These are phyloP conservation scores for Lodderomyces theae DNA, from an alignment of 1,139 yeast genomes.

Conservation along the genomic window DNA sequence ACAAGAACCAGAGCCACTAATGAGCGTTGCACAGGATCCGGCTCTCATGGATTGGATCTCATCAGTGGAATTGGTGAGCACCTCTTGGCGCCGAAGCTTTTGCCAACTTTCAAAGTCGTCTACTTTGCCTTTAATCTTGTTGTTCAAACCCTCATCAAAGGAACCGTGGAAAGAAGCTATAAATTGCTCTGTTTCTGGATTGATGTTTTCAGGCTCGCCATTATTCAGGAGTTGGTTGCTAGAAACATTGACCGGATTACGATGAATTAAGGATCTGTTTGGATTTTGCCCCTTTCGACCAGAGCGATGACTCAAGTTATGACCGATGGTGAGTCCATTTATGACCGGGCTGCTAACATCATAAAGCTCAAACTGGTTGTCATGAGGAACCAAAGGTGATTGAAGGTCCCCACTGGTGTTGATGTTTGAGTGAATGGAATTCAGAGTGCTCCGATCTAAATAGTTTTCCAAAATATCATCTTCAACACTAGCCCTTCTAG, in stretches of 20 bases:
- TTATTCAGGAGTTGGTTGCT: neutral
- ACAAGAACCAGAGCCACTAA: too few relatives aligned
- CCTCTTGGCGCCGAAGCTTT: neutral
- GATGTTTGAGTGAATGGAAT: neutral
- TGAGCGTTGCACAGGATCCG: neutral
- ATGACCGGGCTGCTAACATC: conserved; percentile 37
- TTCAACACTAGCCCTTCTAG: conserved; percentile 14
- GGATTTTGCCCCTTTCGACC: conserved; percentile 7
- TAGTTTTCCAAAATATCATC: conserved; percentile 38
- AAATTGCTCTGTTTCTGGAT: neutral
- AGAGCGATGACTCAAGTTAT: conserved; percentile 23
- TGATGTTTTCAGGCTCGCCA: neutral
- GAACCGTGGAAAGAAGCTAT: conserved; percentile 31
- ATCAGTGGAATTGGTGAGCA: neutral
- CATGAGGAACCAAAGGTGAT: neutral
- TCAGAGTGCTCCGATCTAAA: conserved; percentile 16
- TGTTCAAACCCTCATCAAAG: conserved; percentile 28
- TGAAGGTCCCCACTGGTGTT: neutral
- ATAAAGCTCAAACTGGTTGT: conserved; percentile 21
- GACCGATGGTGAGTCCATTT: conserved; percentile 38
- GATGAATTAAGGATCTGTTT: conserved; percentile 21
- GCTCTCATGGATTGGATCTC: neutral
- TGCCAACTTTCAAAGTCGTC: conserved; percentile 16
- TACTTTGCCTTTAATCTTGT: conserved; percentile 17
- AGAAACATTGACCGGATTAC: conserved; percentile 11